Base-by-base conservation (phyloP, 1,284 basidiomycete genomes). In the Sphaerobolus stellatus region DNA sequence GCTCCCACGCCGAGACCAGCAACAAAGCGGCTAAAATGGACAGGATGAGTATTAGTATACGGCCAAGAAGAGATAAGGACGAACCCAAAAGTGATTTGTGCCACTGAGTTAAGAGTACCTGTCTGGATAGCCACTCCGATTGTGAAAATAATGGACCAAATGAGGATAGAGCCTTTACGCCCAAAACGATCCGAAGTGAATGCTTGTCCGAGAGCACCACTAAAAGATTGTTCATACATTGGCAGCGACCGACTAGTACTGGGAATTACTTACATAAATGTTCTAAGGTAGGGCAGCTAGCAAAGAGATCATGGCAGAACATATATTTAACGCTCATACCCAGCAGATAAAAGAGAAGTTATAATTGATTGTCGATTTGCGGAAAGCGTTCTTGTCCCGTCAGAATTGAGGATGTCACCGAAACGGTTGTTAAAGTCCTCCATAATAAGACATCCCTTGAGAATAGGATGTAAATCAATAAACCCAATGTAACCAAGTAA, bases 1-100 rank as follows among this genome's bases (percentile, higher is more conserved):
- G 88, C 84, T n/a, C 88, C 88, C 2, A 92, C 89, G 29, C 89
- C 89, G 4, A 90, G 71, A 36, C 86, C 86, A 29, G 86, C 83
- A 54, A 87, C 75, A 58, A 84, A 88, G 14, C 86, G 79, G 24
- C 85, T 60, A n/a, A n/a, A n/a, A n/a, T n/a, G n/a, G n/a, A n/a
- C n/a, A 31, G 4, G 51, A 50, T 38, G 25, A n/a, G n/a, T n/a
- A n/a, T n/a, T n/a, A n/a, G n/a, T n/a, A n/a, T n/a, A n/a, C n/a
- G n/a, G n/a, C n/a, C n/a, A n/a, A 48, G 2, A 34, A 28, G 27
- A 48, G 27, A 8, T 22, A 43, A 8, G 49, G 54, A 58, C 70
- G 22, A 66, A 66, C 41, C 72, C 89, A 54, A 86, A 75, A 0
- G 83, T 82, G 33, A 92, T 77, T 65, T 90, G 88, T 0, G 68